phyloP scores from a whole-genome alignment of 164 flowering plant species.

The Vitis cinerea region DNA sequence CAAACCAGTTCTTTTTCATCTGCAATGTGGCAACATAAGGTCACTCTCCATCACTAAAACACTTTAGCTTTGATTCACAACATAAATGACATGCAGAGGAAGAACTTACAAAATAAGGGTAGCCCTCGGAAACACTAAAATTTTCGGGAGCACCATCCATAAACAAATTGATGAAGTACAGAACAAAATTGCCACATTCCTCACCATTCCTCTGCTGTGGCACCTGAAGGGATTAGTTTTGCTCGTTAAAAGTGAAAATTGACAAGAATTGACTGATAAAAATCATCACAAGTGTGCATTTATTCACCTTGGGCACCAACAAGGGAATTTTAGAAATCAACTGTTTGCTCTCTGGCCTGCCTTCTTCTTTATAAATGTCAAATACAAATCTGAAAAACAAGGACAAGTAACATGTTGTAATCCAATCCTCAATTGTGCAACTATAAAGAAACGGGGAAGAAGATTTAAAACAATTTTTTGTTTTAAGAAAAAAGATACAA shows the following conservation, averaged over 20 bases:
- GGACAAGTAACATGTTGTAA: neutral
- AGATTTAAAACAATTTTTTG: neutral
- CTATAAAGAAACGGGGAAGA: neutral
- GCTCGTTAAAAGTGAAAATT: neutral
- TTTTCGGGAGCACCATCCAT: conserved; percentile 59
- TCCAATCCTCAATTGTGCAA: neutral
- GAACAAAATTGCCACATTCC: conserved; percentile 73
- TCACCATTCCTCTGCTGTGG: conserved; percentile 66
- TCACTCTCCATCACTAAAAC: neutral
- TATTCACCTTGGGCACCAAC: conserved; percentile 65
- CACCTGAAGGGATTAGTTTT: conserved; percentile 41
- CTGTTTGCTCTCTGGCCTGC: conserved; percentile 30
- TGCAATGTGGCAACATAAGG: conserved; percentile 16
- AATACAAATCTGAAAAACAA: conserved; percentile 53
- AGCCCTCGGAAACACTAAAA: conserved; percentile 46
- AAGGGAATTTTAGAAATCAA: conserved; percentile 53
- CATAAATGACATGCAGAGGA: neutral
- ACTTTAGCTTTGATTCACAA: neutral
- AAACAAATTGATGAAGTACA: conserved; percentile 61
- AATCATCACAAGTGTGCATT: neutral
- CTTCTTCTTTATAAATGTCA: conserved; percentile 51
- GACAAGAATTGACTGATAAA: neutral
- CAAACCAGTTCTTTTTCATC: conserved; percentile 63
- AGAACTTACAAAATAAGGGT: conserved; percentile 65
- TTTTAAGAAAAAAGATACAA: too few relatives aligned